phyloP scores from a whole-genome alignment of 1,284 basidiomycete genomes.

The Neotropicomus parvogracilis region DNA sequence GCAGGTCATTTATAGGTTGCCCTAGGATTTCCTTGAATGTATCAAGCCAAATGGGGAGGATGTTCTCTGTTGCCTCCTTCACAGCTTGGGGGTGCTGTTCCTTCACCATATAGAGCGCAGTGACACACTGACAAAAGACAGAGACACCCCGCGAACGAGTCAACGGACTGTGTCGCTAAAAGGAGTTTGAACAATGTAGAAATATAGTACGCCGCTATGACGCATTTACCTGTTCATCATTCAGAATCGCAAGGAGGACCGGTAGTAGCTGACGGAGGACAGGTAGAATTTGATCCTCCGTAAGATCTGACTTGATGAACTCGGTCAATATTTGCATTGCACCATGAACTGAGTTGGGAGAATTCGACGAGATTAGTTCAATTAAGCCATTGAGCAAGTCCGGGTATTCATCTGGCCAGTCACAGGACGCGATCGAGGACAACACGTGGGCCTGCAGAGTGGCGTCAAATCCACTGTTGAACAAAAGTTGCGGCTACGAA shows the following conservation, averaged over 20 bases:
- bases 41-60: constrained; percentile 87
- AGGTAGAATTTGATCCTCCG: constrained; percentile 89
- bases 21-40: constrained; percentile 79
- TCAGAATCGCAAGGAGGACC: constrained; percentile 79
- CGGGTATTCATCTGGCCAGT: constrained; percentile 95
- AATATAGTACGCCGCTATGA: not conserved
- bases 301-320: constrained; percentile 86
- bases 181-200: constrained; percentile 8
- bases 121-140: constrained; percentile 89
- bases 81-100: constrained; percentile 86
- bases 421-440: constrained; percentile 80
- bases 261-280: constrained; percentile 83
- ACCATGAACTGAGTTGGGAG: constrained; percentile 78
- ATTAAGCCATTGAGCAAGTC: constrained; percentile 74
- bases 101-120: constrained; percentile 90
- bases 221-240: constrained; percentile 60
- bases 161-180: constrained; percentile 65
- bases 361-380: constrained; percentile 66
- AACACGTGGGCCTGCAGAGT: constrained; percentile 69
- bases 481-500: constrained; percentile 39
- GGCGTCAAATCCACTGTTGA: constrained; percentile 9
- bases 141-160: constrained; percentile 83
- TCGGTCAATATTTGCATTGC: constrained; percentile 94
- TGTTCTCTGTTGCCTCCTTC: constrained; percentile 74
- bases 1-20: constrained; percentile 59